Conservation (phyloP, 805 yeast species). For the Sugiyamaella floridensis region DNA sequence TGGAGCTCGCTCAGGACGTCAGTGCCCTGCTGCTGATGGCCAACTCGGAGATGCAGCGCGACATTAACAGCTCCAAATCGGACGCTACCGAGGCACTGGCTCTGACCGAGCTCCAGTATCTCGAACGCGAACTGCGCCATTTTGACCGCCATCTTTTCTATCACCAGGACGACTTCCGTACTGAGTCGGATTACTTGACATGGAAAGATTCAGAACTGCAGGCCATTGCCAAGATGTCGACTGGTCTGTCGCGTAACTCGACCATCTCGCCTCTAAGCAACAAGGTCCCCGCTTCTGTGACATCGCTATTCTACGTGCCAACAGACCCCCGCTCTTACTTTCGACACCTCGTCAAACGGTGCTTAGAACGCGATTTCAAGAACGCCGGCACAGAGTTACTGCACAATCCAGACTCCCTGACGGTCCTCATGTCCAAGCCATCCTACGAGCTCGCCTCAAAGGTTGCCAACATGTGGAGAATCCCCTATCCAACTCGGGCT, state of each 20-base stretch:
- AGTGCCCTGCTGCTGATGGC: constrained; percentile 46
- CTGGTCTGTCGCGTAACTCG: constrained; percentile 7
- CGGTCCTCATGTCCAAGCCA: constrained; percentile 36
- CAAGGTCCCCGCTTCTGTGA: constrained; percentile 2
- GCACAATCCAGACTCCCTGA: constrained; percentile 16
- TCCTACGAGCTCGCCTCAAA: constrained; percentile 38
- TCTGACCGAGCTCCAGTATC: constrained; percentile 28
- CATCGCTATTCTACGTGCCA: constrained; percentile 34
- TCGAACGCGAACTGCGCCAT: constrained; percentile 21
- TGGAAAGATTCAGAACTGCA: constrained; percentile 40
- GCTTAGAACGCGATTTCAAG: constrained; percentile 38
- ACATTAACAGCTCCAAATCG: constrained; percentile 39
- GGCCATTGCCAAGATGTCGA: constrained; percentile 29
- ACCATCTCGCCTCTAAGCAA: constrained; percentile 1
- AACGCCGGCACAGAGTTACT: constrained; percentile 17
- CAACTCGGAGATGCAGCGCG: constrained; percentile 46
- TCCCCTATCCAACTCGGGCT: constrained; percentile 44
- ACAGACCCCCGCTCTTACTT: constrained; percentile 36
- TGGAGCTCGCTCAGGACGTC: constrained; percentile 46
- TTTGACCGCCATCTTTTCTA: constrained; percentile 30
- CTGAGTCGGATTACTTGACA: constrained; percentile 28
- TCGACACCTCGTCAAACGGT: constrained; percentile 35
- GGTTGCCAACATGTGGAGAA: constrained; percentile 53
- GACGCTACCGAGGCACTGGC: constrained; percentile 32
- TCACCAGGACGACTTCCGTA: constrained; percentile 33